Percentiles rank a stretch among this genome's conserved stretches.
phyloP scores from a whole-genome alignment of 2,329 filamentous ascomycete species.

The Microcyclosporella mali region DNA sequence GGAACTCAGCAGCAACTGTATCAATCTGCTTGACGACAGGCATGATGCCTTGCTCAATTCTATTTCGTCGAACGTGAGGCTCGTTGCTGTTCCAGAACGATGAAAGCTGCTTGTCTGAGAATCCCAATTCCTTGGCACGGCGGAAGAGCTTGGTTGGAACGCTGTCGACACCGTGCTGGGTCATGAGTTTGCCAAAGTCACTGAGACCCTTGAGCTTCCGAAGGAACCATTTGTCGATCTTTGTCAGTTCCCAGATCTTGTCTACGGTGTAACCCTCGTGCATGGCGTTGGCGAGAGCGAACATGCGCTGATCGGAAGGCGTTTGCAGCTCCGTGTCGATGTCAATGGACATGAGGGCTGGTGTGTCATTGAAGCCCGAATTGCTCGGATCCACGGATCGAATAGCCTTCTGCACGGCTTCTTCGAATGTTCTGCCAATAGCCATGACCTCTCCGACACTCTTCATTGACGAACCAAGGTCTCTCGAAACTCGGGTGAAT shows the following conservation, averaged over 20 bases:
- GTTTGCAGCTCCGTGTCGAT: conserved; percentile 96
- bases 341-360: conserved; percentile 87
- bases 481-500: conserved; percentile 92
- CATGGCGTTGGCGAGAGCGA: conserved; percentile 98
- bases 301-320: conserved; percentile 92
- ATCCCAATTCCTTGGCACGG: conserved; percentile 87
- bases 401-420: conserved; percentile 97
- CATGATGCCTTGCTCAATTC: conserved; percentile 78
- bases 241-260: conserved; percentile 96
- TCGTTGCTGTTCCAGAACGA: conserved; percentile 95
- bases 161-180: conserved; percentile 60
- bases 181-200: conserved; percentile 78
- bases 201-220: conserved; percentile 84
- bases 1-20: conserved; percentile 95
- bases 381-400: conserved; percentile 93
- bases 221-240: conserved; percentile 98
- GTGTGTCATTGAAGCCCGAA: conserved; percentile 86
- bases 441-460: conserved; percentile 99
- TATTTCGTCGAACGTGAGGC: conserved; percentile 73
- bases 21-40: conserved; percentile 98
- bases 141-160: conserved; percentile 61
- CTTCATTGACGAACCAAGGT: conserved; percentile 98
- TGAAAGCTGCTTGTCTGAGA: conserved; percentile 87
- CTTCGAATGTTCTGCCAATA: conserved; percentile 92
- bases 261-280: conserved; percentile 86